These are phyloP conservation scores for Wickerhamiella spandovensis DNA, from an alignment of 805 yeast genomes.

Conservation along the genomic window DNA sequence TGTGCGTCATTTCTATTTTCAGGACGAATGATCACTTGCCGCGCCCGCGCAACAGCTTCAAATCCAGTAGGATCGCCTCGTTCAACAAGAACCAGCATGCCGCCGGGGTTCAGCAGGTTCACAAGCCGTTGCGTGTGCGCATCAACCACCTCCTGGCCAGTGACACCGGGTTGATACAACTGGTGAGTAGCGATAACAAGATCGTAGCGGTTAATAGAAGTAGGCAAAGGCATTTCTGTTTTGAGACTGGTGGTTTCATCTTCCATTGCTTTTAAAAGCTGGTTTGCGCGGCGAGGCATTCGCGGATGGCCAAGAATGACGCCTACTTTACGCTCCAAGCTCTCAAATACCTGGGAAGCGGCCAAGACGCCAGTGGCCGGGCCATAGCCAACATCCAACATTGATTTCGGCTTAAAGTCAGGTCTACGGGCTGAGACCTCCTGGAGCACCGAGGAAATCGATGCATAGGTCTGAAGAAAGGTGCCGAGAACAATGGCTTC, in stretches of 20 bases:
- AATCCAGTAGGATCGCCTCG: conserved; percentile 85
- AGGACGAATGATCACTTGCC: conserved; percentile 84
- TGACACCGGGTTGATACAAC: conserved; percentile 42
- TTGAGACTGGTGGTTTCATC: conserved; percentile 40
- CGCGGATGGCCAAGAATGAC: conserved; percentile 56
- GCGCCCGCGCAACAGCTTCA: conserved; percentile 76
- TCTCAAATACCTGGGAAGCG: conserved; percentile 67
- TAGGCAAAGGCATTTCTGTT: conserved; percentile 34
- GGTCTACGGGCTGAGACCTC: conserved; percentile 49
- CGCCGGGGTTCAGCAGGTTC: conserved; percentile 56
- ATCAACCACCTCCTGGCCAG: conserved; percentile 66
- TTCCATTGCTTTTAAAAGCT: conserved; percentile 26
- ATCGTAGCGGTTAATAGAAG: conserved; percentile 45
- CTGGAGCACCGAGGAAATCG: conserved; percentile 45
- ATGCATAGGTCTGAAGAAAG: conserved; percentile 70
- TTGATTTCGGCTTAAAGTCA: conserved; percentile 45
- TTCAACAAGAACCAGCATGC: conserved; percentile 67
- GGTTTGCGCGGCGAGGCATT: conserved; percentile 72
- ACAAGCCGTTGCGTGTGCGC: conserved; percentile 45
- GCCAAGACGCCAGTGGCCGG: conserved; percentile 91
- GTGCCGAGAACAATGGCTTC: conserved; percentile 73
- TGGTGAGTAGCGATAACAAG: conserved; percentile 76
- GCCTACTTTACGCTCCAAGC: conserved; percentile 54
- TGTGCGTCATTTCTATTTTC: conserved; percentile 27
- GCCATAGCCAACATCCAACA: conserved; percentile 76